Evolutionary conservation across 2,329 filamentous ascomycete genomes (phyloP), one percentile per base, ranked within the genome.

Genomic region (Arthrobotrys megalospora): DNA sequence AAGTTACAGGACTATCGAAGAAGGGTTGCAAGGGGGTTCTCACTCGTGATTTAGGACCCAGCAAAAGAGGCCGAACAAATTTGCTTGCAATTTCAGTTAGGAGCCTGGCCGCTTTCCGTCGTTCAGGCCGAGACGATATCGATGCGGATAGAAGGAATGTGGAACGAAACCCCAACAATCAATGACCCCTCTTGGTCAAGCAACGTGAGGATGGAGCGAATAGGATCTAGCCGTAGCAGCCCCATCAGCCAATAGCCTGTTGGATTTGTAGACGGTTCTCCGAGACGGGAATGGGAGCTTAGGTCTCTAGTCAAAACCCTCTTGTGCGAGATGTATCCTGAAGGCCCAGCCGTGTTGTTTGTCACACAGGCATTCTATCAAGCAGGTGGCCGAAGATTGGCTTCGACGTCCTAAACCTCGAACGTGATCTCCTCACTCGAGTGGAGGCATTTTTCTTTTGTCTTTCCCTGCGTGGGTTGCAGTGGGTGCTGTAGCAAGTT

Each of bases 101-200:
- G 34, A 77, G 73, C 66, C 73, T 71, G 73, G 60, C 58, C 66
- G 52, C 53, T 52, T 71, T 71, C 64, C 71, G 68, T 58, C 36
- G 58, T 76, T 76, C 65, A 72, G 48, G 58, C 68, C 58, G 68
- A 72, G 68, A 72, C 58, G 69, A 73, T 50, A 65, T 55, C 62
- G 50, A 72, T 77, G 66, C 58, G 60, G 66, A 66, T 60, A 66
- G 72, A 70, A 77, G 65, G 72, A 77, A 77, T 77, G 72, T 77
- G 72, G 72, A 77, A 77, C 72, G 69, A 76, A 77, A 53, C 58
- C 71, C 63, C 72, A 69, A 69, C 55, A 76, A 32, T 41, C 48
- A 43, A 70, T 73, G 60, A 66, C 60, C 69, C 69, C 19, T 72
- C 68, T 58, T 62, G 58, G 50, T 21, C 60, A 69, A 69, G 38